Conservation (phyloP, 2,329 filamentous ascomycete species). For the Tolypocladium pustulatum region DNA sequence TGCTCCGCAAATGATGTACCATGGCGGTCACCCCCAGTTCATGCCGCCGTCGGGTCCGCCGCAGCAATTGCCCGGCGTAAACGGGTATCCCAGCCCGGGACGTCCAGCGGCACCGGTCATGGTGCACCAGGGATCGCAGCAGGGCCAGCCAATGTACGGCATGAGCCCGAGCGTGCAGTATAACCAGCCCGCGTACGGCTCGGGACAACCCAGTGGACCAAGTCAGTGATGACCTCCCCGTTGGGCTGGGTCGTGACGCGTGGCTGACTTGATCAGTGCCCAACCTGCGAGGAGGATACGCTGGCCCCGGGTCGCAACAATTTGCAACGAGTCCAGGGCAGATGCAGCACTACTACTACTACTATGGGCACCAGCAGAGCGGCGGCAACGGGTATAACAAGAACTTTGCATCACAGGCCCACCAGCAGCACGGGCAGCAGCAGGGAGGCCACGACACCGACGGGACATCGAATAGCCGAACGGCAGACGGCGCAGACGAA, state of each 20-base stretch:
- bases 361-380: constrained; percentile 43
- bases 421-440: constrained; percentile 29
- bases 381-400: constrained; percentile 46
- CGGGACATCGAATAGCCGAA: constrained; percentile 18
- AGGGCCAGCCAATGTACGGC: constrained; percentile 68
- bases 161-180: constrained; percentile 69
- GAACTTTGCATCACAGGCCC: constrained; percentile 34
- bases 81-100: constrained; percentile 82
- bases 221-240: constrained; percentile 45
- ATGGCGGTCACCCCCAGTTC: constrained; percentile 51
- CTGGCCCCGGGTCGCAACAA: constrained; percentile 48
- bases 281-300: constrained; percentile 49
- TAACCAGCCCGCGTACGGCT: constrained; percentile 61
- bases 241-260: constrained; percentile 6
- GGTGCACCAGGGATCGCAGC: constrained; percentile 88
- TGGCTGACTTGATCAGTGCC: constrained; percentile 41
- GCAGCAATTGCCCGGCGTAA: constrained; percentile 52
- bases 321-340: constrained; percentile 58
- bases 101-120: constrained; percentile 77
- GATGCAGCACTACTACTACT: constrained; percentile 56
- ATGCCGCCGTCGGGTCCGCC: constrained; percentile 49
- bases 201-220: constrained; percentile 56
- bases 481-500: constrained; percentile 31
- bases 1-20: constrained; percentile 77
- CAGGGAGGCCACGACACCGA: constrained; percentile 24